Evolutionary conservation across 179 eudicot species (phyloP), one percentile per base, ranked within the genome.

Genomic region (Corrigiola litoralis): DNA sequence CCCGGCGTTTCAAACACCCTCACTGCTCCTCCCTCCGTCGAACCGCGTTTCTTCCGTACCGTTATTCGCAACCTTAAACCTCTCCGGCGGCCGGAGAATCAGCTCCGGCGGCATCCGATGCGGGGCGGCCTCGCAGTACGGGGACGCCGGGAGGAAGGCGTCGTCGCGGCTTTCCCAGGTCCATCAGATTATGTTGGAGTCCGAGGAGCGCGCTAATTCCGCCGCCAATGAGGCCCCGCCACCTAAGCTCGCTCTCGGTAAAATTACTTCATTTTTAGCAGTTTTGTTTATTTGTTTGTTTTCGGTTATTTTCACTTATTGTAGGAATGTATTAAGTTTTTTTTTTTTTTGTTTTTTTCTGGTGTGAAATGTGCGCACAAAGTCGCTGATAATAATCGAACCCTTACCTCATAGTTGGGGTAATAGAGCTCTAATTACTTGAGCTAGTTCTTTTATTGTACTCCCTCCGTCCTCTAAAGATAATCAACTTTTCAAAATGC

Each of bases 121-220:
- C 17, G 41, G 4, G 55, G 80, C 85, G 28, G 70, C 86, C 44
- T 28, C 83, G 31, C 70, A 74, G 9, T 46, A 67, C 59, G 85
- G 76, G 2, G 89, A 65, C 38, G 77, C 73, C 14, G 73, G 73
- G 0, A 88, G 77, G 75, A 88, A 83, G 81, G 70, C 87, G 33
- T 77, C 97, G 68, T 64, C 97, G 36, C 78, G 95, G 54, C 48
- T 88, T 18, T 80, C 92, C 32, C 92, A 90, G 72, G 80, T 90
- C 13, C 88, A 88, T 74, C 83, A 85, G 72, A 72, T 88, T 29
- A 40, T 90, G 31, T 46, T 56, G 12, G 86, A 82, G 47, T 92
- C 97, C 1, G 79, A 86, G 56, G 88, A 88, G 72, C 81, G 94
- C 32, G 76, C 88, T 47, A 73, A 80, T 54, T 83, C 80, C 25